These are phyloP conservation scores for Erucastrum elatum DNA, from an alignment of 345 rosid genomes.

Conservation along the genomic window DNA sequence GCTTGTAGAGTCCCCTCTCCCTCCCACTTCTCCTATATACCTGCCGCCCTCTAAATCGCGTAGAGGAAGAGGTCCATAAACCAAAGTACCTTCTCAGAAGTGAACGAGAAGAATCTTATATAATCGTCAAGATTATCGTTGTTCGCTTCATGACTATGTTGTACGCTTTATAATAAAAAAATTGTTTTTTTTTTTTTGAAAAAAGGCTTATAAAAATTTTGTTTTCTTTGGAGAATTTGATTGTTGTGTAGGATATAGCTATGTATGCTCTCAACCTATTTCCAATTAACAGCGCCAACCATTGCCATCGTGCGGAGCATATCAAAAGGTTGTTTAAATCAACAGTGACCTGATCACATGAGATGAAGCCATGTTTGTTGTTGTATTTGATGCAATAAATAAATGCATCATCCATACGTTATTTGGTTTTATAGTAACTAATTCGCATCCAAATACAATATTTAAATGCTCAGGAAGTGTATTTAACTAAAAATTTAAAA, in stretches of 20 bases:
- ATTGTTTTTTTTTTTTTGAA: too few species aligned
- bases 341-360: background rate
- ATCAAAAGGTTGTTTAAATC: background rate
- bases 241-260: background rate
- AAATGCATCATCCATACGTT: too few species aligned
- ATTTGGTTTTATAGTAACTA: too few species aligned
- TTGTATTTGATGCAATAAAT: background rate
- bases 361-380: background rate
- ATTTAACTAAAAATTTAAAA: too few species aligned
- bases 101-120: slow-evolving; percentile 5
- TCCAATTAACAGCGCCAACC: background rate
- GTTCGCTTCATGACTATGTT: slow-evolving; percentile 3
- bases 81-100: background rate
- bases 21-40: slow-evolving; percentile 27
- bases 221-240: background rate
- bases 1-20: background rate
- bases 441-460: too few species aligned
- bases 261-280: background rate
- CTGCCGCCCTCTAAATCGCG: slow-evolving; percentile 36
- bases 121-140: background rate
- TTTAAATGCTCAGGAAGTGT: too few species aligned
- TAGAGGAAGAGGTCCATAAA: slow-evolving; percentile 31
- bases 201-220: background rate
- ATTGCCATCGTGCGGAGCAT: background rate
- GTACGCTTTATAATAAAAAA: background rate